Conservation (phyloP, 768 basidiomycete genomes). For the Leucocoprinus leucothites region DNA sequence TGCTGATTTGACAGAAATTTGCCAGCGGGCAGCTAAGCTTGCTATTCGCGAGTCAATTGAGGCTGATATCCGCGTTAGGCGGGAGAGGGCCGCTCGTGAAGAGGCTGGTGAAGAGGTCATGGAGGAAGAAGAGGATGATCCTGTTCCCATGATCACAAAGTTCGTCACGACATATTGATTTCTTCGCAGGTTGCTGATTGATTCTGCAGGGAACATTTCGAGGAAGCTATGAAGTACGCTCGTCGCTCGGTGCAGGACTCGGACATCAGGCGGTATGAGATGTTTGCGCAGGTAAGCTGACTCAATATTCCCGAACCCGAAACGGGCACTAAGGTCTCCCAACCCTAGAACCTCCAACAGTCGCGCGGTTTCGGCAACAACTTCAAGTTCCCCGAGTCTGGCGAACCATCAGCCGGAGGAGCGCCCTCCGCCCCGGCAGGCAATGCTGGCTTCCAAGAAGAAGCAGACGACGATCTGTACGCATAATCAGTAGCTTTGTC, state of each 20-base stretch:
- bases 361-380: conserved; percentile 89
- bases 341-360: conserved; percentile 76
- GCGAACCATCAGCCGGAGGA: conserved; percentile 33
- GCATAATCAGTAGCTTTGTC: conserved; percentile 41
- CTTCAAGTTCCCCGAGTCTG: conserved; percentile 97
- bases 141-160: conserved; percentile 85
- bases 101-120: conserved; percentile 72
- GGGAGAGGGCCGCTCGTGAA: conserved; percentile 81
- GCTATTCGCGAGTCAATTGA: conserved; percentile 96
- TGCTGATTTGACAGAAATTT: conserved; percentile 99
- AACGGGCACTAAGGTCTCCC: conserved; percentile 7
- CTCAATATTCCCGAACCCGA: neutral
- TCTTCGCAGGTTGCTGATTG: conserved; percentile 3
- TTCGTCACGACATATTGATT: conserved; percentile 25
- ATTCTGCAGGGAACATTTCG: conserved; percentile 79
- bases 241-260: conserved; percentile 95
- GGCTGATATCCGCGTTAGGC: conserved; percentile 73
- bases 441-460: conserved; percentile 81
- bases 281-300: conserved; percentile 81
- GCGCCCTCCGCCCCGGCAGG: conserved; percentile 43
- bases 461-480: conserved; percentile 91
- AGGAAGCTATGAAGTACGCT: conserved; percentile 98
- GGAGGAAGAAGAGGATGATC: conserved; percentile 82
- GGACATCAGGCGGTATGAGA: conserved; percentile 97
- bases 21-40: conserved; percentile 95